A percentile compares a stretch with the other conserved stretches of the same genome.
Conservation (phyloP, 495 filamentous ascomycete species). For the Articulospora tetracladia region DNA sequence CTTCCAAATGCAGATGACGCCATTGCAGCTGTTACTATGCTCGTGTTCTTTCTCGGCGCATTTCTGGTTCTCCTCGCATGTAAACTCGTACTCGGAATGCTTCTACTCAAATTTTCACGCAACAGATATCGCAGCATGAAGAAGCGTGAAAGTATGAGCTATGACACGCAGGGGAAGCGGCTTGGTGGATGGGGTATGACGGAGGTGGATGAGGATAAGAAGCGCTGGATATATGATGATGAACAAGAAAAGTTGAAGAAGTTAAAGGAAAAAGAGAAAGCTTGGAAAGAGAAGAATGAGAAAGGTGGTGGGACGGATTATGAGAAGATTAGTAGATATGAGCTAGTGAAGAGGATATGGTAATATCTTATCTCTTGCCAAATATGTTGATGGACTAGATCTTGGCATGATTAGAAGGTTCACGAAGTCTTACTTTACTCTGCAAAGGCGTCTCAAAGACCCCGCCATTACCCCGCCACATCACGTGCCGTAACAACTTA, state of each 20-base stretch:
- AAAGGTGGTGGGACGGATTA: slow-evolving; percentile 51
- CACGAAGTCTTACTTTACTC: background rate
- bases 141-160: slow-evolving; percentile 53
- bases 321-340: slow-evolving; percentile 74
- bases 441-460: background rate
- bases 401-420: no score
- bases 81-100: slow-evolving; percentile 83
- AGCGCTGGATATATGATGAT: slow-evolving; percentile 82
- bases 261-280: slow-evolving; percentile 64
- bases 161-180: slow-evolving; percentile 65
- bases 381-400: background rate
- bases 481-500: no score
- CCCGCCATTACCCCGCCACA: no score
- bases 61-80: slow-evolving; percentile 76
- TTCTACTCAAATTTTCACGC: slow-evolving; percentile 68
- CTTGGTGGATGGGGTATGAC: slow-evolving; percentile 79
- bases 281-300: slow-evolving; percentile 50
- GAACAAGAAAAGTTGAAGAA: slow-evolving; percentile 67
- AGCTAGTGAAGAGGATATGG: slow-evolving; percentile 96
- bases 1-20: slow-evolving; percentile 53
- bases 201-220: slow-evolving; percentile 84
- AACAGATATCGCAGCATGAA: slow-evolving; percentile 80
- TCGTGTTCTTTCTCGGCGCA: slow-evolving; percentile 72
- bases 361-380: slow-evolving; percentile 29
- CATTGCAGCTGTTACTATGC: slow-evolving; percentile 67